Conservation (phyloP, 2,329 filamentous ascomycete species). For the Teratosphaeriaceae sp. region DNA sequence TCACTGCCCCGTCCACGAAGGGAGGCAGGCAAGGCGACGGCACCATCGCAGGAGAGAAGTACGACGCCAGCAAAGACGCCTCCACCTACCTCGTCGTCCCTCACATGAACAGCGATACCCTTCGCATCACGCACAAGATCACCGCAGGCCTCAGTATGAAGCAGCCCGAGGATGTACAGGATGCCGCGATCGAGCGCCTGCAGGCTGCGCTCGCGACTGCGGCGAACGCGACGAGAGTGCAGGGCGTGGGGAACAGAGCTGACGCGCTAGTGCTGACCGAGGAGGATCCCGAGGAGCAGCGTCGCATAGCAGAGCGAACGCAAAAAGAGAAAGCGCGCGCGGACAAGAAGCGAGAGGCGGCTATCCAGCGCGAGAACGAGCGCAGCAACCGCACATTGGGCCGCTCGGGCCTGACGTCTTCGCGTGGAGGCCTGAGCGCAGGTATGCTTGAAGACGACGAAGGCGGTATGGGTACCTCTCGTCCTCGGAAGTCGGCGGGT, state of each 20-base stretch:
- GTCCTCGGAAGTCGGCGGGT: conserved; percentile 21
- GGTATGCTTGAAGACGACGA: conserved; percentile 61
- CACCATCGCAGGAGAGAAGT: conserved; percentile 41
- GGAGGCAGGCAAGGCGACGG: conserved; percentile 19
- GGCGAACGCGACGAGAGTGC: conserved; percentile 48
- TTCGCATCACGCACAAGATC: conserved; percentile 69
- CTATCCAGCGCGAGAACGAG: conserved; percentile 57
- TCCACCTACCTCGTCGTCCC: conserved; percentile 72
- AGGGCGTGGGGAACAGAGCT: conserved; percentile 37
- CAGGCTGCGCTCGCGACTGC: conserved; percentile 61
- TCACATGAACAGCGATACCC: conserved; percentile 58
- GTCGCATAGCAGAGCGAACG: conserved; percentile 66
- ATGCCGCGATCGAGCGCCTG: conserved; percentile 63
- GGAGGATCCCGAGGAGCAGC: conserved; percentile 68
- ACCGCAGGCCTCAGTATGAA: conserved; percentile 64
- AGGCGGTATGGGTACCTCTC: conserved; percentile 21
- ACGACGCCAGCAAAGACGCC: conserved; percentile 62
- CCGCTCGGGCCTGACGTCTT: conserved; percentile 40
- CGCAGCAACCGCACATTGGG: conserved; percentile 45
- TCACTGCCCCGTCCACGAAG: conserved; percentile 26
- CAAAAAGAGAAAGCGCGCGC: conserved; percentile 43
- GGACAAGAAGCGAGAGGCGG: conserved; percentile 60
- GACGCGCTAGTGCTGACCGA: conserved; percentile 63
- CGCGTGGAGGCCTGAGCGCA: conserved; percentile 56
- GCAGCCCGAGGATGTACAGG: conserved; percentile 60